phyloP scores from a whole-genome alignment of 345 rosid genomes.

The Lagerstroemia speciosa region DNA sequence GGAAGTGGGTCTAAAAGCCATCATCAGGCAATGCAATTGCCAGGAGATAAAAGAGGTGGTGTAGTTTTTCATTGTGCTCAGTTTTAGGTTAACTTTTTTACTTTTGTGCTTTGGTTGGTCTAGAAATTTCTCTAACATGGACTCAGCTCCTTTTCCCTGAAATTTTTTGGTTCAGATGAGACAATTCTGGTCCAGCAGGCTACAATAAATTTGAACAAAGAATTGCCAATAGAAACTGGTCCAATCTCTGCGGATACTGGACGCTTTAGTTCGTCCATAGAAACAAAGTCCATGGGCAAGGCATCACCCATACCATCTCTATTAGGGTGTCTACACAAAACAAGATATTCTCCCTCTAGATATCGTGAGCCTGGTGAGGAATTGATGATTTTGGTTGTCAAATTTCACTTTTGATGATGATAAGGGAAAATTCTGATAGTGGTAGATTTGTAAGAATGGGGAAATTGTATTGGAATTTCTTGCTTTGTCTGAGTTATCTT shows the following conservation, averaged over 20 bases:
- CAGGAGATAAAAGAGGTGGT: slow-evolving; percentile 5
- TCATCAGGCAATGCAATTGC: not conserved
- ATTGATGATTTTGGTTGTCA: not conserved
- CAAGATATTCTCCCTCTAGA: not conserved
- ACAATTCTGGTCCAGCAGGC: not conserved
- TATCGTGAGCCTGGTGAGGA: not conserved
- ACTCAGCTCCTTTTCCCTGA: not conserved
- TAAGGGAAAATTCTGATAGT: not conserved
- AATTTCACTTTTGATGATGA: not conserved
- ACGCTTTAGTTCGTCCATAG: not conserved
- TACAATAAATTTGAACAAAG: not conserved
- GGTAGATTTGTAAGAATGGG: not conserved
- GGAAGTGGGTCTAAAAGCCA: not conserved
- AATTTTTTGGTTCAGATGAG: not conserved
- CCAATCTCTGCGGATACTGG: not conserved
- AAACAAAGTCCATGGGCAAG: not conserved
- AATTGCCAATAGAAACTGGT: not conserved
- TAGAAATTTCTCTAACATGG: not conserved
- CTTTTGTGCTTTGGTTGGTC: not conserved
- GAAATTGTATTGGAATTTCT: not conserved
- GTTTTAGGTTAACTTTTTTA: not conserved
- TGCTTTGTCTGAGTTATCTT: not conserved
- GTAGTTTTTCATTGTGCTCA: not conserved
- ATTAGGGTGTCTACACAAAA: not conserved
- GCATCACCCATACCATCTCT: not conserved